Evolutionary conservation across 108 stramenopile species (phyloP), one percentile per base, ranked within the genome.

Genomic region (Conticribra guillardii): DNA sequence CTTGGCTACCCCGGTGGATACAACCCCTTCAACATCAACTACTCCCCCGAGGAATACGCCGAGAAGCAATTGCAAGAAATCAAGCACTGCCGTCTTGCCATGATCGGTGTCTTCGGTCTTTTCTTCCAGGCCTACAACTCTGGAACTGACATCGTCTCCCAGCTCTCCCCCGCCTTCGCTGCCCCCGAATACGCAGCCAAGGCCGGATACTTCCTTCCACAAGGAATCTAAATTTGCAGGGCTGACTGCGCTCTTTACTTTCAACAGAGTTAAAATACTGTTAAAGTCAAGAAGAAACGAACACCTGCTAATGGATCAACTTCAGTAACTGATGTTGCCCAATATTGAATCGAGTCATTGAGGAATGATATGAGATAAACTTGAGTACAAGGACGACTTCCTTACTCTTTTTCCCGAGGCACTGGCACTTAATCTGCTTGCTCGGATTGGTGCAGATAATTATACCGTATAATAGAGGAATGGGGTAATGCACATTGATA

Each of bases 51-150:
- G 82, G 94, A 96, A 82, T 98, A 97, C 79, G 86, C 79, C 55
- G 96, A 92, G 69, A 97, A 96, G 95, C 88, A 88, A 74, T 80
- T 96, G 23, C 95, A 97, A 80, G 98, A 98, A 84, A 72, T 97
- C 74, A 98, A 98, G 95, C 92, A 98, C 85, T 94, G 96, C 84
- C 96, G 98, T 84, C 89, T 97, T 49, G 98, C 98, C 44, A 98
- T 98, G 98, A 71, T 98, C 73, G 98, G 84, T 60, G 84, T 86
- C 69, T 79, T 95, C 49, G 98, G 97, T 61, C 87, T 98, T 63
- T 81, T 84, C 81, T 81, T 83, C 72, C 96, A 98, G 85, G 79
- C 81, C 48, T 52, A 59, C 54, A 85, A 84, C 77, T 88, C 93
- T 53, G 96, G 95, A 49, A 67, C 69, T 17, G 87, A 83, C 60